Conservation (phyloP, 2,329 filamentous ascomycete species). For the Diaporthe helianthi region DNA sequence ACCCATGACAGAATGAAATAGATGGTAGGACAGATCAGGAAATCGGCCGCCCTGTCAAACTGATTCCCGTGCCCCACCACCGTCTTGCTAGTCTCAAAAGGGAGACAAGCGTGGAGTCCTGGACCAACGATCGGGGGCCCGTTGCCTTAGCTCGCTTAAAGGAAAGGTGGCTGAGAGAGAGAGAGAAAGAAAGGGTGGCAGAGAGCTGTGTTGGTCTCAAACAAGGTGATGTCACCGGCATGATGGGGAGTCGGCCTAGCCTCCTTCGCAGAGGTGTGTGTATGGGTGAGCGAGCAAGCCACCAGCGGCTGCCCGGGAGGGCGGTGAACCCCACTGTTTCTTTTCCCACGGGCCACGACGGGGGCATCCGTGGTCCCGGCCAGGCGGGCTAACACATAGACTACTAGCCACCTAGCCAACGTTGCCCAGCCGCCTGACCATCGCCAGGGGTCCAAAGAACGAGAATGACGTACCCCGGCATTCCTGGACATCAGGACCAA, state of each 20-base stretch:
- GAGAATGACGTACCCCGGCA: conserved; percentile 20
- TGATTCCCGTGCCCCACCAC: conserved; percentile 11
- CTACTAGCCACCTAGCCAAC: background rate
- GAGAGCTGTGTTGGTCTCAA: conserved; percentile 2
- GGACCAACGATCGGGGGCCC: conserved; percentile 1
- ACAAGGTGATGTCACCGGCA: conserved; percentile 24
- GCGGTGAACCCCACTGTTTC: conserved; percentile 25
- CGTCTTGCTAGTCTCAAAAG: background rate
- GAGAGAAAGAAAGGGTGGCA: background rate
- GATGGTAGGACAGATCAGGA: background rate
- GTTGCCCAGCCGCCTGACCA: conserved; percentile 13
- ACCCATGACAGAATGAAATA: conserved; percentile 5
- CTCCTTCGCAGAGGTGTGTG: background rate
- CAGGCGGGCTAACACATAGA: background rate
- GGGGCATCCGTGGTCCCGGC: background rate
- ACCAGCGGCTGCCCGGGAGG: background rate
- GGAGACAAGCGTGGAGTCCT: conserved; percentile 13
- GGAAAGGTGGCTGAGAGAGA: background rate
- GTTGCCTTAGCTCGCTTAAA: background rate
- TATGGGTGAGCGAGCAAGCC: background rate
- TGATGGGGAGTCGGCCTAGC: conserved; percentile 6
- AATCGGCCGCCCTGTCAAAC: conserved; percentile 4
- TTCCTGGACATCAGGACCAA: background rate
- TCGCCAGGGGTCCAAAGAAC: conserved; percentile 5
- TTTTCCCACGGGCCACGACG: background rate